Base-by-base conservation (phyloP, 2,329 filamentous ascomycete species). In the Cucurbitaria berberidis region DNA sequence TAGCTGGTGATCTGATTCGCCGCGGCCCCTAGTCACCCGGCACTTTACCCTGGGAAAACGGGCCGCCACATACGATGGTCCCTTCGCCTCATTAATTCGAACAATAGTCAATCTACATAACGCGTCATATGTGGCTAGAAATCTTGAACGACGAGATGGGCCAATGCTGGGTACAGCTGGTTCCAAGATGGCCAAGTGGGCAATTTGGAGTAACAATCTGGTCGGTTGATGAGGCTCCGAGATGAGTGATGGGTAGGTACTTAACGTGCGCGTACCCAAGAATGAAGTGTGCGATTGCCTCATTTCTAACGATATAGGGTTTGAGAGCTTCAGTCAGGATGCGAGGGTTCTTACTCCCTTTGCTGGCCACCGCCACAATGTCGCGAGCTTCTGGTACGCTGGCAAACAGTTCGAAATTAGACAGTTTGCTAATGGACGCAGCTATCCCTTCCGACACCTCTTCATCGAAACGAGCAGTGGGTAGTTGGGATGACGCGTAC, bases 401-500 rank as follows among this genome's bases (percentile, higher is more conserved):
- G 13, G 5, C 19, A 36, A 9, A 19, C 15, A 34, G 15, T 11
- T 19, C 13, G 29, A 26, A 41, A 9, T 22, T 18, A 24, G 39
- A 36, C 43, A 24, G 27, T 26, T 43, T 57, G 34, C 62, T 51
- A 36, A 52, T 34, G n/a, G 2, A 5, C 11, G 10, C 36, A 70
- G 69, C 62, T 45, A 48, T 70, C 27, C 67, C 66, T 3, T 49
- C 53, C 3, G 59, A 65, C 9, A 38, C 56, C 16, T 39, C 47
- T 15, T 27, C 32, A 18, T 60, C 62, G 26, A 70, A 67, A 34
- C 55, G 67, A 53, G 65, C 66, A 38, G 59, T 67, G 3, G 59
- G 61, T 19, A 64, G 60, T 30, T 78, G 76, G 76, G 70, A 71
- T 29, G 64, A 66, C 41, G 76, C 76, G 11, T 74, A 78, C 53